A percentile compares a stretch with the other conserved stretches of the same genome.
Evolutionary conservation across 495 filamentous ascomycete species (phyloP).

Genomic region (Xylaria sp.): DNA sequence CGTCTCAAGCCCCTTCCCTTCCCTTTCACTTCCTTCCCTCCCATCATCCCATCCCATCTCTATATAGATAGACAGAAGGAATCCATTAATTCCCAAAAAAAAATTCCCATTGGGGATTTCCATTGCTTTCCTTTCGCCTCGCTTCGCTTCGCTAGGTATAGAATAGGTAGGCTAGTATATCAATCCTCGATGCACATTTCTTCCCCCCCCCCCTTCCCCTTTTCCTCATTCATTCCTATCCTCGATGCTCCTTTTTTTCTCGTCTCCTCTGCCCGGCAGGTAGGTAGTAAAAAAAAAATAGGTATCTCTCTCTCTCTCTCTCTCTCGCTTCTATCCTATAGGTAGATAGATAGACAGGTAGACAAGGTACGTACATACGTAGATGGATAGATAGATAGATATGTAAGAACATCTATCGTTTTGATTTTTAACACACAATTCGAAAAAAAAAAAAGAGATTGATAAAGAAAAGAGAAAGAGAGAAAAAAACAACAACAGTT

Average conservation of each 20-base stretch:
- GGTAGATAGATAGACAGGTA: neutral
- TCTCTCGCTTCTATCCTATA: neutral
- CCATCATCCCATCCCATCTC: neutral
- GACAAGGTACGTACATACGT: neutral
- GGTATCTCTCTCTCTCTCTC: neutral
- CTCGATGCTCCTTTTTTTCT: too few species aligned
- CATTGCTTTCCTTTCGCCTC: neutral
- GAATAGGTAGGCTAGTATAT: neutral
- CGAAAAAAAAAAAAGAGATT: neutral
- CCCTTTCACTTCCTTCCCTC: too few species aligned
- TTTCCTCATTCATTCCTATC: too few species aligned
- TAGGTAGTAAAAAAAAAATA: neutral
- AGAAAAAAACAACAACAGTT: neutral
- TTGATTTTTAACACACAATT: neutral
- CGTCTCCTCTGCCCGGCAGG: neutral
- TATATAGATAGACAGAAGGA: constrained; percentile 4
- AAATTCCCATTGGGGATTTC: neutral
- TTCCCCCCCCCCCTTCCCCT: neutral
- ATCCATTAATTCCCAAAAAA: constrained; percentile 8
- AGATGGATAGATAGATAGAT: neutral
- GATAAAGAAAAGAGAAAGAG: too few species aligned
- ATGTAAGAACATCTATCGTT: neutral
- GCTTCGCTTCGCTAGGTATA: neutral
- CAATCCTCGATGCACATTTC: constrained; percentile 11
- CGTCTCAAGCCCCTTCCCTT: neutral